Evolutionary conservation across 495 filamentous ascomycete species (phyloP).

Genomic region (Penicillium chermesinum): DNA sequence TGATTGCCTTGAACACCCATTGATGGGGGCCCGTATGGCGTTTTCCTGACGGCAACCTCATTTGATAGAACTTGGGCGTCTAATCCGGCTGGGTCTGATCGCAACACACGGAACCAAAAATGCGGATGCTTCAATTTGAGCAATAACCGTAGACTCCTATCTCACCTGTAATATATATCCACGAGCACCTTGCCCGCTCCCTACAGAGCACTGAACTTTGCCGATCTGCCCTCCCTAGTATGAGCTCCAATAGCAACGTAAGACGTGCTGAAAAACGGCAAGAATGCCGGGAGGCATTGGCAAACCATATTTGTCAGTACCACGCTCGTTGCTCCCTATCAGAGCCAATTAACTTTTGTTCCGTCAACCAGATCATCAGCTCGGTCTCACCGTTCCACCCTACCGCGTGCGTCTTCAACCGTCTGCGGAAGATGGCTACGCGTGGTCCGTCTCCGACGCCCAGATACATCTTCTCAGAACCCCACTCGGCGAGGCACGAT

Average conservation of each 20-base stretch:
- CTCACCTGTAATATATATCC: no score
- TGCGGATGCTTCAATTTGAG: no score
- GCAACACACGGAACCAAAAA: no score
- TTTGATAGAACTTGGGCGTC: no score
- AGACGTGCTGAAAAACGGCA: conserved; percentile 5
- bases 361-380: background rate
- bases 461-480: conserved; percentile 4
- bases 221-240: no score
- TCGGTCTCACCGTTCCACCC: conserved; percentile 4
- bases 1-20: no score
- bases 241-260: conserved; percentile 4
- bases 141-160: no score
- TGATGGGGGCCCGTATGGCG: no score
- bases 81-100: no score
- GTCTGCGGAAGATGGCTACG: conserved; percentile 10
- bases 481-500: background rate
- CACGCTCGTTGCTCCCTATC: background rate
- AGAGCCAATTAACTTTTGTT: background rate
- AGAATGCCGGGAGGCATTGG: conserved; percentile 8
- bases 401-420: conserved; percentile 7
- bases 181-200: no score
- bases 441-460: conserved; percentile 8
- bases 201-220: no score
- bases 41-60: no score
- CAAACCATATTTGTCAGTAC: conserved; percentile 5